A percentile compares a stretch with the other conserved stretches of the same genome.
Evolutionary conservation across 106 monocot species (phyloP).

Genomic region (Dendrobium catenatum): DNA sequence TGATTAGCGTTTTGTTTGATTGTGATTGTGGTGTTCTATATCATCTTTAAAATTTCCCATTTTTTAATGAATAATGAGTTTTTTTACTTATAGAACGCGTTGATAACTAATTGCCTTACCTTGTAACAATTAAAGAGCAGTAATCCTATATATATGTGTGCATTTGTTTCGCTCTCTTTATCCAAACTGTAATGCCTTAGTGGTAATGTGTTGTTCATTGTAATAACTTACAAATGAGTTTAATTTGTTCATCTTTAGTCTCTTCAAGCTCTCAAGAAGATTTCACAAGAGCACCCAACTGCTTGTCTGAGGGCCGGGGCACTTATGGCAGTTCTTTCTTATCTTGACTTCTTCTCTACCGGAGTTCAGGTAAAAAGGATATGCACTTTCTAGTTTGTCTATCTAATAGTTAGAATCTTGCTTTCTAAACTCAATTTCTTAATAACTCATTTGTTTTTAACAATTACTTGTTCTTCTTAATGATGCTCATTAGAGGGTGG

Average conservation of each 20-base stretch:
- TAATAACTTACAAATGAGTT: neutral
- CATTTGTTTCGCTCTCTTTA: neutral
- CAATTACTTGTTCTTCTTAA: neutral
- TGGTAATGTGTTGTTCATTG: neutral
- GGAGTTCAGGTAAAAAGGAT: constrained; percentile 75
- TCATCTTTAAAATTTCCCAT: no score
- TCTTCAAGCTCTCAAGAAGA: constrained; percentile 97
- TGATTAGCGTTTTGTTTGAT: no score
- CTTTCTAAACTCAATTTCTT: neutral
- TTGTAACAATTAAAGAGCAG: neutral
- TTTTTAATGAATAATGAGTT: no score
- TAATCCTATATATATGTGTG: neutral
- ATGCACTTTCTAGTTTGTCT: neutral
- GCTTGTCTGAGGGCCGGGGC: constrained; percentile 96
- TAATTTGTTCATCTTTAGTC: constrained; percentile 41
- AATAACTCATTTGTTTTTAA: neutral
- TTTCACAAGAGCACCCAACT: constrained; percentile 92
- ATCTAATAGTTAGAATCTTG: neutral
- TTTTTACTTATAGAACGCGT: neutral
- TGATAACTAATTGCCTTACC: neutral
- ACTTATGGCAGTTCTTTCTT: constrained; percentile 96
- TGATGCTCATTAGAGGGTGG: constrained; percentile 64
- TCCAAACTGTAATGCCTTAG: neutral
- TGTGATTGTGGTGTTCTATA: no score
- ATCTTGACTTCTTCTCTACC: constrained; percentile 96